Conservation (phyloP, 2,329 filamentous ascomycete species). For the Thielaviopsis punctulata region DNA sequence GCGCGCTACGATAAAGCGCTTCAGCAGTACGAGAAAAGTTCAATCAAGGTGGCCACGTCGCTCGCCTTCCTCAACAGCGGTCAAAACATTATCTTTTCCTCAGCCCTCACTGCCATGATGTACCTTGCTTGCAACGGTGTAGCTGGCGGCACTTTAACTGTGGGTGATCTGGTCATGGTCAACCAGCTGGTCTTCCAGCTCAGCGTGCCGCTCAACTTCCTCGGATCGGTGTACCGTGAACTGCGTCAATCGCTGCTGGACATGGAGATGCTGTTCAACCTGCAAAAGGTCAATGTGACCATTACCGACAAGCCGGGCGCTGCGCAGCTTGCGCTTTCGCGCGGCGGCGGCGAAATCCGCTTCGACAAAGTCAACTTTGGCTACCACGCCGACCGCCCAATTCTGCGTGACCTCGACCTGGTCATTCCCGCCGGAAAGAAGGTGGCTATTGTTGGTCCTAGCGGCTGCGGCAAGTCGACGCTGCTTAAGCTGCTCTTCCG, state of each 20-base stretch:
- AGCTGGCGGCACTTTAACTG: conserved; percentile 61
- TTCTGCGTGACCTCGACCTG: conserved; percentile 66
- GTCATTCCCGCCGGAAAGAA: conserved; percentile 94
- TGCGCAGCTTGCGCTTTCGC: conserved; percentile 50
- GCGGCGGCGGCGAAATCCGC: conserved; percentile 63
- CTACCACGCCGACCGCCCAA: conserved; percentile 73
- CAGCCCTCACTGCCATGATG: conserved; percentile 93
- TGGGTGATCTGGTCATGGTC: conserved; percentile 95
- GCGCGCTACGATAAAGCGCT: conserved; percentile 77
- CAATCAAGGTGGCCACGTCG: conserved; percentile 92
- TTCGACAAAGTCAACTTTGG: conserved; percentile 94
- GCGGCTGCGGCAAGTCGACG: conserved; percentile 91
- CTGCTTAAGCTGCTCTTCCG: conserved; percentile 81
- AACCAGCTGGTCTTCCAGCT: conserved; percentile 98
- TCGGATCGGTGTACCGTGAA: conserved; percentile 95
- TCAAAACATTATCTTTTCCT: conserved; percentile 94
- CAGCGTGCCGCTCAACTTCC: conserved; percentile 88
- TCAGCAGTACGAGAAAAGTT: conserved; percentile 74
- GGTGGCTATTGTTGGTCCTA: conserved; percentile 85
- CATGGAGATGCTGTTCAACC: conserved; percentile 95
- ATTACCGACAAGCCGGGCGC: conserved; percentile 66
- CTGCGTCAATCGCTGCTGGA: conserved; percentile 85
- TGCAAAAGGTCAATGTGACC: conserved; percentile 87
- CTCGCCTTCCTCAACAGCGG: conserved; percentile 83
- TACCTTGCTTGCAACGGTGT: conserved; percentile 87